These are phyloP conservation scores for Canna indica DNA, from an alignment of 176 grass and related monocot species.

Conservation along the genomic window DNA sequence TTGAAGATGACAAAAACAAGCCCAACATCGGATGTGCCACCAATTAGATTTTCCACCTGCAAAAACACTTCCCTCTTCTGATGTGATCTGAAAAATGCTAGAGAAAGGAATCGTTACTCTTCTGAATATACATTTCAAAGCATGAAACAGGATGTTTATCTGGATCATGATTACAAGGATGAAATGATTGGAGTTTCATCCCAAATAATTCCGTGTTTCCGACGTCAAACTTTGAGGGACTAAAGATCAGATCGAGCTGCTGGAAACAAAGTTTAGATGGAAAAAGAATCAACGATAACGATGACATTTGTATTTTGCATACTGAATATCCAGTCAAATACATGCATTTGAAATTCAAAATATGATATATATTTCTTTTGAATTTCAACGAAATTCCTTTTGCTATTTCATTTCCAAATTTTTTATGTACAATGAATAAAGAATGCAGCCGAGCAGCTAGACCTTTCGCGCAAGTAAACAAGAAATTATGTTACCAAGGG, in stretches of 20 bases:
- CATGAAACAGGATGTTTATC: too few relatives aligned
- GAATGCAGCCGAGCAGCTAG: not conserved
- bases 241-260: too few relatives aligned
- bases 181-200: too few relatives aligned
- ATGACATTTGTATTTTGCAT: not conserved
- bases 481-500: not conserved
- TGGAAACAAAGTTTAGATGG: too few relatives aligned
- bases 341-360: not conserved
- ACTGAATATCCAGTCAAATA: not conserved
- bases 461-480: not conserved
- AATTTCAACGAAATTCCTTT: not conserved
- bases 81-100: not conserved
- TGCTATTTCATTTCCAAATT: too few relatives aligned
- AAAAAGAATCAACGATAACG: too few relatives aligned
- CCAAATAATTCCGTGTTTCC: too few relatives aligned
- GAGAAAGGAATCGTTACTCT: too few relatives aligned
- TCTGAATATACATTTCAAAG: too few relatives aligned
- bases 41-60: not conserved
- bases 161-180: too few relatives aligned
- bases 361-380: not conserved
- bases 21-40: not conserved
- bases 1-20: not conserved
- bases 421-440: constrained; percentile 11
- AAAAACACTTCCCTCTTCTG: not conserved
- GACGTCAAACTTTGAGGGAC: too few relatives aligned